Conservation (phyloP, 306 rosid species). For the Dryas alaskensis region DNA sequence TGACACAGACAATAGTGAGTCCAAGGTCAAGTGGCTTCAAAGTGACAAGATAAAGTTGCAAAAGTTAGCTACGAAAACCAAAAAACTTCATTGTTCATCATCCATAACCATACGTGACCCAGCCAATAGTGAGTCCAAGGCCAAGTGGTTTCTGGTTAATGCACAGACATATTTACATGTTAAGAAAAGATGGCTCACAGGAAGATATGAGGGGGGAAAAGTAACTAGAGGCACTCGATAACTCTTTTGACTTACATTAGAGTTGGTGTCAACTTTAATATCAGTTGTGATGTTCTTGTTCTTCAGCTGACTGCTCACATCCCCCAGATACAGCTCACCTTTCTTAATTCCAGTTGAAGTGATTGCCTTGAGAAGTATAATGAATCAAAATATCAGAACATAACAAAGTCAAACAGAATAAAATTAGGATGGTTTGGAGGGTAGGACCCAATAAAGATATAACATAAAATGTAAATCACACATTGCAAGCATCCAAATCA, state of each 20-base stretch:
- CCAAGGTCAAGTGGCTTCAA: neutral
- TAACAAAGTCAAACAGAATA: neutral
- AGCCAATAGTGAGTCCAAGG: neutral
- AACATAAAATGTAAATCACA: neutral
- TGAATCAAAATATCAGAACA: constrained; percentile 13
- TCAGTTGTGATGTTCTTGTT: constrained; percentile 92
- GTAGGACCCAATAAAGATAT: neutral
- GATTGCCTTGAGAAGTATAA: constrained; percentile 53
- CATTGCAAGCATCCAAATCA: neutral
- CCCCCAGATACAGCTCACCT: constrained; percentile 71
- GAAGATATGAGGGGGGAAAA: neutral
- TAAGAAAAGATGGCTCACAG: neutral
- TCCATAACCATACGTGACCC: neutral
- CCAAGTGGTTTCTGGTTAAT: neutral
- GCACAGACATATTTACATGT: neutral
- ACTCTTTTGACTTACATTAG: constrained; percentile 55
- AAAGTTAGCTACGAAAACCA: neutral
- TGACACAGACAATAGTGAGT: neutral
- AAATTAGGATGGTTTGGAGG: neutral
- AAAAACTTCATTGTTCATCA: neutral
- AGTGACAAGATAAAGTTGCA: neutral
- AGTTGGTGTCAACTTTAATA: constrained; percentile 80
- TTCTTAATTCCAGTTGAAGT: constrained; percentile 77
- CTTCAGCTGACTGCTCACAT: constrained; percentile 75
- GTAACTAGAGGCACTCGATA: neutral